Percentiles rank a stretch among this genome's conserved stretches.
Conservation (phyloP, 2,329 filamentous ascomycete species). For the Pyrenophora teres region DNA sequence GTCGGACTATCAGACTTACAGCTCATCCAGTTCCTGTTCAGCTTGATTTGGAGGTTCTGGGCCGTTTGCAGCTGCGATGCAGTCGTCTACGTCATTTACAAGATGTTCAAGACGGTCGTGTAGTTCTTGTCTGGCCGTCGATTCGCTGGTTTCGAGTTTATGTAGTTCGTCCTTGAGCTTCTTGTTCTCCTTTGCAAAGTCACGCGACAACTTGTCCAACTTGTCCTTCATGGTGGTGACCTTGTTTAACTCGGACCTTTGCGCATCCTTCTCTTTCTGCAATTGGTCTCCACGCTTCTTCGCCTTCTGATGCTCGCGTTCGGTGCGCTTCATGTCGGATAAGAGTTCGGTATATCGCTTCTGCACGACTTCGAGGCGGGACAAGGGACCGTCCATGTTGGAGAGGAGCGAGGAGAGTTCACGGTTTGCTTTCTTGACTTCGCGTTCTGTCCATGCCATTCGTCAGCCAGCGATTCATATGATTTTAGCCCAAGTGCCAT, state of each 20-base stretch:
- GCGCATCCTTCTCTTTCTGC: constrained; percentile 95
- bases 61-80: constrained; percentile 84
- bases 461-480: constrained; percentile 31
- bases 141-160: constrained; percentile 83
- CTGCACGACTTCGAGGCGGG: constrained; percentile 87
- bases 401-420: constrained; percentile 84
- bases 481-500: constrained; percentile 8
- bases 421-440: constrained; percentile 91
- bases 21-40: constrained; percentile 85
- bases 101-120: constrained; percentile 83
- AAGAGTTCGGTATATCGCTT: constrained; percentile 90
- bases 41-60: constrained; percentile 75
- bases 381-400: constrained; percentile 88
- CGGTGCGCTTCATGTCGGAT: constrained; percentile 91
- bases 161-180: constrained; percentile 94
- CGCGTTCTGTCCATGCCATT: constrained; percentile 68
- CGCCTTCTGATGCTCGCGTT: constrained; percentile 92
- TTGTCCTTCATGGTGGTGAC: constrained; percentile 92
- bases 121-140: constrained; percentile 78
- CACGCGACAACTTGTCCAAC: constrained; percentile 91
- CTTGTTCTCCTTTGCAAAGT: constrained; percentile 96
- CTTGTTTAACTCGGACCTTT: constrained; percentile 85
- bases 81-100: constrained; percentile 82
- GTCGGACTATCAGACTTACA: constrained; percentile 61
- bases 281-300: constrained; percentile 93